Percentiles rank a stretch among this genome's conserved stretches.
Evolutionary conservation across 164 flowering plant species (phyloP).

Genomic region (Tetracentron sinense): DNA sequence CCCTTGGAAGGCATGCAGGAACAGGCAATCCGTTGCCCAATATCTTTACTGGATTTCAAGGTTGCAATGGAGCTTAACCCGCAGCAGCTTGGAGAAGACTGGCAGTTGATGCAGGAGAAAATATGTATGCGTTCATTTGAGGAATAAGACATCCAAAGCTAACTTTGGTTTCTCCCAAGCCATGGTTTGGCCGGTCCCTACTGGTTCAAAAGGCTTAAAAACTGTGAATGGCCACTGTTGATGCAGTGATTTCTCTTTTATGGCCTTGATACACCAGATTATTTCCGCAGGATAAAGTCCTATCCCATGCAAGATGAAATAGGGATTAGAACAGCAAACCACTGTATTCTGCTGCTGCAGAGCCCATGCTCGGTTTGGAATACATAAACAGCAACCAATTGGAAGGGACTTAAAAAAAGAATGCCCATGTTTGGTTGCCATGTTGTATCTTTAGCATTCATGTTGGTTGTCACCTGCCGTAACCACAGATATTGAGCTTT

Average conservation of each 20-base stretch:
- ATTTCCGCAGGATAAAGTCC: constrained; percentile 13
- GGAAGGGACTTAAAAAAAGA: constrained; percentile 26
- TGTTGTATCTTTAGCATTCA: constrained; percentile 66
- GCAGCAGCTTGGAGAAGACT: constrained; percentile 92
- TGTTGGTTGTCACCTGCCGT: constrained; percentile 38
- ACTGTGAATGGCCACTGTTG: constrained; percentile 15
- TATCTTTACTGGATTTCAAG: constrained; percentile 81
- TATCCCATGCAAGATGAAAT: constrained; percentile 28
- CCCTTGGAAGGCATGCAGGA: constrained; percentile 32
- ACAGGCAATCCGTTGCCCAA: constrained; percentile 29
- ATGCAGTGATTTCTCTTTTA: constrained; percentile 6
- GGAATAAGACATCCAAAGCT: constrained; percentile 33
- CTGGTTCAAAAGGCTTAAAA: constrained; percentile 29
- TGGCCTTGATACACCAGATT: constrained; percentile 10
- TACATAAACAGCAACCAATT: constrained; percentile 36
- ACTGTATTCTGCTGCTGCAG: constrained; percentile 27
- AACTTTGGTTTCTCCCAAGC: constrained; percentile 19
- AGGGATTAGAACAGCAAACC: constrained; percentile 31
- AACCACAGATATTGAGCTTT: constrained; percentile 33
- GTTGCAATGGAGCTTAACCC: constrained; percentile 96
- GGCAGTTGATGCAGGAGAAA: constrained; percentile 86
- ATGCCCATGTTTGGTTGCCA: constrained; percentile 45
- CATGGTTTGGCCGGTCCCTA: constrained; percentile 24
- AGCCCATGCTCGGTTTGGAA: constrained; percentile 26
- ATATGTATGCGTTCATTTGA: constrained; percentile 61